phyloP scores from a whole-genome alignment of 2,329 filamentous ascomycete species.

The Ceratocystis colombiana region DNA sequence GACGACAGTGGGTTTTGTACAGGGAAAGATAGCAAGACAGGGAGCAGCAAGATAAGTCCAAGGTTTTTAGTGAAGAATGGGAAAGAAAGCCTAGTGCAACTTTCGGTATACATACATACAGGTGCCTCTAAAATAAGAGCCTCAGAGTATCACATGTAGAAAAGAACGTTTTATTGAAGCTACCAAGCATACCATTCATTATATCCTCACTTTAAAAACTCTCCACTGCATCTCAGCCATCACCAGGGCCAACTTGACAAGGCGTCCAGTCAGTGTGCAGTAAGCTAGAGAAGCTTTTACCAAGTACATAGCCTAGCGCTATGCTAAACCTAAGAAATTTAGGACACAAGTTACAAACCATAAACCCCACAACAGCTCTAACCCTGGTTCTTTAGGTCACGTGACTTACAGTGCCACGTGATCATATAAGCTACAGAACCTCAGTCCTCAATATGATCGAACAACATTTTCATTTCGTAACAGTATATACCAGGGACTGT shows the following conservation, averaged over 20 bases:
- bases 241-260: background rate
- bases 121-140: too few relatives aligned
- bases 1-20: constrained; percentile 15
- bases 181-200: background rate
- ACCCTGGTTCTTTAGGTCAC: too few relatives aligned
- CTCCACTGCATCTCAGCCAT: constrained; percentile 12
- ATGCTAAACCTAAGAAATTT: too few relatives aligned
- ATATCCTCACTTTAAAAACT: background rate
- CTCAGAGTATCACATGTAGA: background rate
- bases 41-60: background rate
- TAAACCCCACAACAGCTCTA: too few relatives aligned
- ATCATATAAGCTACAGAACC: too few relatives aligned
- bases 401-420: too few relatives aligned
- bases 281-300: background rate
- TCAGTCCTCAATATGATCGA: too few relatives aligned
- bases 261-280: constrained; percentile 9
- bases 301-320: too few relatives aligned
- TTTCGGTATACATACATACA: too few relatives aligned
- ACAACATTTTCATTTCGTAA: too few relatives aligned
- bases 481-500: too few relatives aligned
- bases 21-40: constrained; percentile 5
- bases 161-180: background rate
- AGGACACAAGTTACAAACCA: too few relatives aligned
- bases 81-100: background rate
- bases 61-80: background rate